Conservation (phyloP, 805 yeast species). For the Vanderwaltozyma polyspora region DNA sequence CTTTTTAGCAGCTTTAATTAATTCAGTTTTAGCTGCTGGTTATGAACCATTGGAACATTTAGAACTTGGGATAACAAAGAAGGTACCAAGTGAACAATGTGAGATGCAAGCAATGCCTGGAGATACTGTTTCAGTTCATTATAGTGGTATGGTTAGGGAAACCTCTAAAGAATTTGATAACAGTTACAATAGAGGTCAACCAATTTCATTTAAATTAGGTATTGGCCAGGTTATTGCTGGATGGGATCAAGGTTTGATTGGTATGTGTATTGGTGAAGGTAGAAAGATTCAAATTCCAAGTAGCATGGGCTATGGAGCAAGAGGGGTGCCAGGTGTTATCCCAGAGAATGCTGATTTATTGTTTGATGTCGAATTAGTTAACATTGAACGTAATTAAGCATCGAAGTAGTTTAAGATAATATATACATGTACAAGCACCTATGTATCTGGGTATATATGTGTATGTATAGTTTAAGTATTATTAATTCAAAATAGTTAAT, state of each 20-base stretch:
- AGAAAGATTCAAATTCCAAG: constrained; percentile 74
- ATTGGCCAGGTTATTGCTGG: constrained; percentile 73
- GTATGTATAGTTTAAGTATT: background rate
- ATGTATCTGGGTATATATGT: background rate
- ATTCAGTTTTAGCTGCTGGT: background rate
- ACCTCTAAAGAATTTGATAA: constrained; percentile 71
- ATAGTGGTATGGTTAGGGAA: constrained; percentile 51
- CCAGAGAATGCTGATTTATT: constrained; percentile 66
- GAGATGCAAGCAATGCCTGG: constrained; percentile 47
- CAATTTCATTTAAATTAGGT: constrained; percentile 67
- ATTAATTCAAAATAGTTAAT: background rate
- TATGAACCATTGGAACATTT: constrained; percentile 13
- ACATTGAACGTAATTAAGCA: background rate
- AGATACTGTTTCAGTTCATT: constrained; percentile 65
- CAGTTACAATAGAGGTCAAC: constrained; percentile 50
- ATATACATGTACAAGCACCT: too few relatives aligned
- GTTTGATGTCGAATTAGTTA: constrained; percentile 24
- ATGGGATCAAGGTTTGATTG: constrained; percentile 78
- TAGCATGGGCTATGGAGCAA: constrained; percentile 61
- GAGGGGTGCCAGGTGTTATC: constrained; percentile 67
- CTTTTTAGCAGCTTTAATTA: too few relatives aligned
- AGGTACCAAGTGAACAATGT: constrained; percentile 44
- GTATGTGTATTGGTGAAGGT: constrained; percentile 84
- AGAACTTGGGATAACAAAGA: constrained; percentile 35
- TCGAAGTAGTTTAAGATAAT: too few relatives aligned